A percentile compares a stretch with the other conserved stretches of the same genome.
Conservation (phyloP, 768 basidiomycete genomes). For the Pisolithus microcarpus region DNA sequence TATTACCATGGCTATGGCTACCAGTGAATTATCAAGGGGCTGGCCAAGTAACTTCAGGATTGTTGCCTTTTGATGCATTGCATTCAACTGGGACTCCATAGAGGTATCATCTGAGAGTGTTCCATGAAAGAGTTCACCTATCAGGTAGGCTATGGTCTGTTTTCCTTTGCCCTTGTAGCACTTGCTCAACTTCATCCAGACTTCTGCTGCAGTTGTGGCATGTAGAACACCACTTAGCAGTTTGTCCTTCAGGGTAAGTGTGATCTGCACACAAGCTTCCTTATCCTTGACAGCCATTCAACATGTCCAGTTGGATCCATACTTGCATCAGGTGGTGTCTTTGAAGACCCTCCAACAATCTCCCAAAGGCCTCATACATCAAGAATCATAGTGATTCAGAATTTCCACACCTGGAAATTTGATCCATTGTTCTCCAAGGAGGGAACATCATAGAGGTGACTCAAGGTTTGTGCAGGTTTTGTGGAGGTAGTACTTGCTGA, state of each 20-base stretch:
- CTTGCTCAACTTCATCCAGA: slow-evolving; percentile 13
- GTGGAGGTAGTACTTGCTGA: too few relatives aligned
- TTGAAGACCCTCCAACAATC: background rate
- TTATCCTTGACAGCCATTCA: slow-evolving; percentile 5
- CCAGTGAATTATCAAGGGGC: slow-evolving; percentile 11
- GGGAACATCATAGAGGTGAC: slow-evolving; percentile 3
- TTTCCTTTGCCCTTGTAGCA: slow-evolving; percentile 18
- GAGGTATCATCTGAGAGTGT: slow-evolving; percentile 13
- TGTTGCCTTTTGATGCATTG: slow-evolving; percentile 9
- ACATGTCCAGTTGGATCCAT: background rate
- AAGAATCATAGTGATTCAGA: slow-evolving; percentile 11
- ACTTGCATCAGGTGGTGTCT: background rate
- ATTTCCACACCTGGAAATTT: slow-evolving; percentile 12
- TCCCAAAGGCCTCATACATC: slow-evolving; percentile 9
- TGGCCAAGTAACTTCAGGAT: slow-evolving; percentile 11
- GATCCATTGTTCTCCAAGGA: slow-evolving; percentile 5
- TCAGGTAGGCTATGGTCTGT: slow-evolving; percentile 17
- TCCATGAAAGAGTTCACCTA: slow-evolving; percentile 15
- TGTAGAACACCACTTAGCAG: slow-evolving; percentile 15
- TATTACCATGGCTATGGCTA: slow-evolving; percentile 15
- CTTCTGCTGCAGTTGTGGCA: slow-evolving; percentile 5
- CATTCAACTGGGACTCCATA: slow-evolving; percentile 16
- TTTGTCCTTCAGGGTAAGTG: slow-evolving; percentile 18
- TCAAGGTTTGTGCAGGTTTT: background rate
- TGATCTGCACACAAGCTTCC: slow-evolving; percentile 17